Conservation (phyloP, 805 yeast species). For the Myxozyma vanderwaltii region DNA sequence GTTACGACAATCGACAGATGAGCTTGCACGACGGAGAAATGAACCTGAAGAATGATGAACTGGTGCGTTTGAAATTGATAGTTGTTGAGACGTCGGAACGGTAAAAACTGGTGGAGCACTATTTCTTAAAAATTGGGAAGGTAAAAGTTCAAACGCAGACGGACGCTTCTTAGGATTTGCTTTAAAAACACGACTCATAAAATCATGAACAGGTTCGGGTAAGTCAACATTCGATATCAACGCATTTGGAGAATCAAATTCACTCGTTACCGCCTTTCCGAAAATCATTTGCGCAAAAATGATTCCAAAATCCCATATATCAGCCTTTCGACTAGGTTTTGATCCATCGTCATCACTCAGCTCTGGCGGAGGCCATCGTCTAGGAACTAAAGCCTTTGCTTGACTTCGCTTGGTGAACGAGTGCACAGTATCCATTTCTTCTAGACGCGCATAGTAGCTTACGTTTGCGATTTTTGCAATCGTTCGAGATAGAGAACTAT, state of each 20-base stretch:
- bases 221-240: constrained; percentile 53
- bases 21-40: constrained; percentile 7
- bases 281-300: constrained; percentile 65
- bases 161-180: constrained; percentile 69
- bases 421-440: constrained; percentile 42
- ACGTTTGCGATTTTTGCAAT: constrained; percentile 54
- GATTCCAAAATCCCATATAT: constrained; percentile 91
- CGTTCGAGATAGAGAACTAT: constrained; percentile 56
- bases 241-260: constrained; percentile 63
- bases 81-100: neutral
- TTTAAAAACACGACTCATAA: constrained; percentile 67
- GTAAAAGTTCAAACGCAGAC: constrained; percentile 80
- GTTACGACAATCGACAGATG: constrained; percentile 28
- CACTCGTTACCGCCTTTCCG: constrained; percentile 59
- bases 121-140: constrained; percentile 78
- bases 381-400: constrained; percentile 14
- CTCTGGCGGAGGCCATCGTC: constrained; percentile 82
- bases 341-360: constrained; percentile 42
- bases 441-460: constrained; percentile 33
- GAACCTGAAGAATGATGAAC: neutral
- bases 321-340: constrained; percentile 75
- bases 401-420: constrained; percentile 34
- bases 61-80: neutral
- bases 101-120: constrained; percentile 21
- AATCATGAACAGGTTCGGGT: constrained; percentile 64